Percentiles rank a stretch among this genome's conserved stretches.
phyloP scores from a whole-genome alignment of 2,329 filamentous ascomycete genomes.

The Colletotrichum sojae region DNA sequence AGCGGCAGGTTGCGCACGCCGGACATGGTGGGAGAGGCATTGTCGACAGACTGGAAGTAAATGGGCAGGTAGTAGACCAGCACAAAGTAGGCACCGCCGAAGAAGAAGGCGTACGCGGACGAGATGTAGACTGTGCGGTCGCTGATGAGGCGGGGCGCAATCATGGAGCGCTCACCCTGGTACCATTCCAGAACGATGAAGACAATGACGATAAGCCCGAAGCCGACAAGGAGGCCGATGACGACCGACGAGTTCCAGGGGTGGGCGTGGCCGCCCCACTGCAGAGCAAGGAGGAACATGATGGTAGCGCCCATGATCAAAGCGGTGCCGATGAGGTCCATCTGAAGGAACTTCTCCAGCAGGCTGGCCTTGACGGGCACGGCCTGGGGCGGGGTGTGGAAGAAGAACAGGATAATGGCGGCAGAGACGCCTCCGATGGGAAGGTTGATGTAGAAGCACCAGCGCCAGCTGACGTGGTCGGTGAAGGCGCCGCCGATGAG shows the following conservation, averaged over 20 bases:
- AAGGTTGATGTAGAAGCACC: conserved; percentile 57
- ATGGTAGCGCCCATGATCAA: conserved; percentile 61
- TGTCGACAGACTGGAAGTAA: conserved; percentile 61
- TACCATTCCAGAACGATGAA: conserved; percentile 57
- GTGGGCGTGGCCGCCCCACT: conserved; percentile 62
- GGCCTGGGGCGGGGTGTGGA: conserved; percentile 57
- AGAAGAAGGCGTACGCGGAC: conserved; percentile 58
- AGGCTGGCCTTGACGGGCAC: conserved; percentile 54
- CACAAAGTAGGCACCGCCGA: conserved; percentile 59
- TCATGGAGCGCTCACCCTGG: conserved; percentile 62
- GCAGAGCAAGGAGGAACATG: conserved; percentile 61
- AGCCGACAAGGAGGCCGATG: conserved; percentile 60
- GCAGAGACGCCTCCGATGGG: conserved; percentile 54
- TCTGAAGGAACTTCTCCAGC: conserved; percentile 61
- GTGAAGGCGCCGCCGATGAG: conserved; percentile 56
- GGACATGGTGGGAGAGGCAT: conserved; percentile 54
- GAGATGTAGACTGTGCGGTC: conserved; percentile 55
- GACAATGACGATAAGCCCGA: conserved; percentile 49
- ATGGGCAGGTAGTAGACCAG: conserved; percentile 64
- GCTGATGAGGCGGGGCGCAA: conserved; percentile 56
- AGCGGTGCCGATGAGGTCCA: conserved; percentile 62
- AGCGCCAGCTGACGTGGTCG: conserved; percentile 54
- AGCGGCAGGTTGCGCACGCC: conserved; percentile 63
- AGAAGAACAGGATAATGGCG: conserved; percentile 56
- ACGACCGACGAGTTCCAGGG: conserved; percentile 58